Base-by-base conservation (phyloP, 2,329 filamentous ascomycete genomes). In the Scedosporium boydii region DNA sequence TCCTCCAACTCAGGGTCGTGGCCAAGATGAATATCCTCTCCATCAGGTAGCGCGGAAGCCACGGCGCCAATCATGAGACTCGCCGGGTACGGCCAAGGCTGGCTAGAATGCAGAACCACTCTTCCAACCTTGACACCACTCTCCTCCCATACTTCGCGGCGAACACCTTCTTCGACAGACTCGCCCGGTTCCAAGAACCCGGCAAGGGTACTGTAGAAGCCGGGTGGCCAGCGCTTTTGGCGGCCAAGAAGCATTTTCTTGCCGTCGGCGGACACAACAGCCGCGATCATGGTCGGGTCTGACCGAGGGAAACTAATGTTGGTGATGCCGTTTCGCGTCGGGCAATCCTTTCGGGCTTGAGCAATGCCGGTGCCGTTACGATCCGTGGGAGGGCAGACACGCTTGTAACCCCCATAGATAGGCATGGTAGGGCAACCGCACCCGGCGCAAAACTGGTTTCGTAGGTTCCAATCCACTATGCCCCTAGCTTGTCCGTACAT, bases 231-330 rank as follows among this genome's bases (percentile, higher is more conserved):
- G 61, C 90, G 84, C 75, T 89, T 90, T 70, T 90, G 86, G 14
- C 95, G 87, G 44, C 95, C 95, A 0, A 99, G 87, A 6, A 99
- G 84, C 46, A 96, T 77, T 65, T 86, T 85, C 67, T 87, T 83
- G 59, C 89, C 89, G 68, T 96, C 90, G 59, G 87, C 81, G 61
- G 89, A 96, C 38, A 98, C 84, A 10, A 97, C 88, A 0, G 93
- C 93, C 77, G 96, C 93, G 76, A 99, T 99, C 73, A 98, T 92
- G 29, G 91, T 96, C 1, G 93, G 92, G 69, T 97, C 93, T 1
- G 93, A 97, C 59, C 93, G 86, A 2, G 93, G 93, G 80, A 97
- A 98, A 70, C 83, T 88, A 61, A 97, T 81, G 75, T 99, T 99
- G 38, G 92, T 96, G 56, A 99, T 78, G 27, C 91, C 92, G 46